Base-by-base conservation (phyloP, 306 rosid species). In the Cicer yamashitae region DNA sequence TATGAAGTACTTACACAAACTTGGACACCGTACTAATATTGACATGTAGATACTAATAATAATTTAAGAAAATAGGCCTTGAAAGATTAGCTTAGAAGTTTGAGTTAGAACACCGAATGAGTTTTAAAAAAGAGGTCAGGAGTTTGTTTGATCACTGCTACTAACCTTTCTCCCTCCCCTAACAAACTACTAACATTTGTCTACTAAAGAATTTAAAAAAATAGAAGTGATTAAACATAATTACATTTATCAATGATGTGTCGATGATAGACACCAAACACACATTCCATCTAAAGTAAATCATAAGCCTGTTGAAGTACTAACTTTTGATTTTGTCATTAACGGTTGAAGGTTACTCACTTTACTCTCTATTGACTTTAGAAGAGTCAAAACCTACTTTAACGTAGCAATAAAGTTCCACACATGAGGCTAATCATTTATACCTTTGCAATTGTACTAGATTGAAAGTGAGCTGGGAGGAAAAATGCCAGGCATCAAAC, bases 401-500 rank as follows among this genome's bases (percentile, higher is more conserved):
- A 7, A 1, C 58, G 10, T 57, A 6, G 8, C 51, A 75, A 64
- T 70, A 43, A 43, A 67, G 69, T 22, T 30, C 25, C 10, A 77
- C 43, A 45, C 45, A 13, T 61, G 1, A 70, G 76, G 60, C 85
- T 81, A 62, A 44, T 79, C 60, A 56, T 88, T 60, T 43, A 45
- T 53, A 20, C 50, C 12, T 74, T 13, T 67, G 47, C 44, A 65
- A 81, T 72, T 82, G 51, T 77, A 66, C 82, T 48, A 94, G 99
- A 67, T 87, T 74, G 81, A 84, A 75, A 85, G 86, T 79, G 81
- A 86, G 88, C 69, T 90, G 25, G 85, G 85, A 79, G 88, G 87
- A 81, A 92, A 76, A 81, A 82, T 94, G 91, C 93, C 96, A 72
- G 77, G 82, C 81, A 69, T 92, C 74, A 94, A 92, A 75, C 99